A percentile compares a stretch with the other conserved stretches of the same genome.
Conservation (phyloP, 441 rosid genomes). For the Populus hybrid region DNA sequence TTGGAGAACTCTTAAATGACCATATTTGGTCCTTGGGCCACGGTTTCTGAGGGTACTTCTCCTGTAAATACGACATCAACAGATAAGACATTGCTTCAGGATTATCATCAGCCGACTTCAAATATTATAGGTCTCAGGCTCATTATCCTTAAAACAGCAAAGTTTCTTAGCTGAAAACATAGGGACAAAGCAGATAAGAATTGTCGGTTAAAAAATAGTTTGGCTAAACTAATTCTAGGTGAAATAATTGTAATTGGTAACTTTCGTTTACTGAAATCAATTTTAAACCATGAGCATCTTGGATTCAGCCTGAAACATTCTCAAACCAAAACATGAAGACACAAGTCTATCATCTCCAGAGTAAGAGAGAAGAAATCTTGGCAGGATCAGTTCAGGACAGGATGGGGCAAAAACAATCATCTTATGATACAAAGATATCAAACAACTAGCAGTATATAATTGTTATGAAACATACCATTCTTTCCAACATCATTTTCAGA, state of each 20-base stretch:
- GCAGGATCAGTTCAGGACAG: background rate
- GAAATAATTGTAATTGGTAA: too few relatives aligned
- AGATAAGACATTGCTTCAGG: background rate
- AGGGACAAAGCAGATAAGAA: background rate
- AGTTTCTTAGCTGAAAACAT: background rate
- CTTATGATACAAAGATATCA: background rate
- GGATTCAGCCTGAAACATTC: background rate
- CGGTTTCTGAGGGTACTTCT: conserved; percentile 76
- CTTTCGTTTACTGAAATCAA: too few relatives aligned
- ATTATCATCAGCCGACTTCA: background rate
- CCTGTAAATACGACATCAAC: conserved; percentile 37
- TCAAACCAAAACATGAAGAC: background rate
- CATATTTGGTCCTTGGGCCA: conserved; percentile 98
- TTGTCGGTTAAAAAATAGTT: background rate
- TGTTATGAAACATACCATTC: conserved; percentile 57
- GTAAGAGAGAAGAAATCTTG: too few relatives aligned
- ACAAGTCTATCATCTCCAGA: background rate
- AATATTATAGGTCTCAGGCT: background rate
- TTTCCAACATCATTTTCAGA: conserved; percentile 65
- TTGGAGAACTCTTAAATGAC: conserved; percentile 57
- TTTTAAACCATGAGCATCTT: background rate
- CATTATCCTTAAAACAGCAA: background rate
- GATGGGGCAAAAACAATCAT: background rate
- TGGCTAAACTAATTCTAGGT: too few relatives aligned
- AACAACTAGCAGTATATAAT: background rate